Evolutionary conservation across 1,139 yeast genomes (phyloP).

Genomic region (Taphrina populina): DNA sequence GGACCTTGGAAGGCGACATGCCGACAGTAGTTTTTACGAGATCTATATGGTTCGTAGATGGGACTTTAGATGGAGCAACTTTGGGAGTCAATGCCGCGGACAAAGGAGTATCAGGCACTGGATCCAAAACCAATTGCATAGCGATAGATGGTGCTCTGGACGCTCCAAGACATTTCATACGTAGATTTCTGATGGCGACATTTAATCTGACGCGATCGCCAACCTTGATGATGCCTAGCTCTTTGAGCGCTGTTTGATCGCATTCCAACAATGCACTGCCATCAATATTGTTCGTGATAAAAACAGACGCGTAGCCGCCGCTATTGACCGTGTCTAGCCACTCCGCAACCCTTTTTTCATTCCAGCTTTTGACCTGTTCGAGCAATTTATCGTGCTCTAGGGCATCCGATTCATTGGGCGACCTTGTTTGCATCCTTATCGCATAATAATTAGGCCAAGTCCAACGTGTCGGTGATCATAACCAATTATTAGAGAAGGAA

Average conservation of each 20-base stretch:
- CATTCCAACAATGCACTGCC: conserved; percentile 61
- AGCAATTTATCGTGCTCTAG: conserved; percentile 5
- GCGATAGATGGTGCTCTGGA: conserved; percentile 7
- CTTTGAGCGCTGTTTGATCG: conserved; percentile 67
- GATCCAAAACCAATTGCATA: conserved; percentile 33
- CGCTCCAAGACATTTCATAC: conserved; percentile 38
- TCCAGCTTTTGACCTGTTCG: conserved; percentile 41
- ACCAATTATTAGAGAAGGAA: too few relatives aligned
- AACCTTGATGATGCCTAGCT: conserved; percentile 69
- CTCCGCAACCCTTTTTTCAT: conserved; percentile 42
- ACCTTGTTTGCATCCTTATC: background rate
- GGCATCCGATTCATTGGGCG: background rate
- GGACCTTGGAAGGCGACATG: background rate
- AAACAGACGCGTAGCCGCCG: conserved; percentile 43
- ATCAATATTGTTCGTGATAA: conserved; percentile 54
- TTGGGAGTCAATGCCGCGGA: conserved; percentile 1
- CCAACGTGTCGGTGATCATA: too few relatives aligned
- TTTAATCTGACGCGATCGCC: conserved; percentile 78
- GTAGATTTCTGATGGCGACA: conserved; percentile 49
- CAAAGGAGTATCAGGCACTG: background rate
- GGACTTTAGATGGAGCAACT: background rate
- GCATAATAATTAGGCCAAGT: too few relatives aligned
- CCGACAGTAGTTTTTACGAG: background rate
- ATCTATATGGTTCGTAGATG: background rate
- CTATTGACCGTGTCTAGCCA: conserved; percentile 48